These are phyloP conservation scores for Orbilia blumenaviensis DNA, from an alignment of 2,329 filamentous ascomycete genomes.

Conservation along the genomic window DNA sequence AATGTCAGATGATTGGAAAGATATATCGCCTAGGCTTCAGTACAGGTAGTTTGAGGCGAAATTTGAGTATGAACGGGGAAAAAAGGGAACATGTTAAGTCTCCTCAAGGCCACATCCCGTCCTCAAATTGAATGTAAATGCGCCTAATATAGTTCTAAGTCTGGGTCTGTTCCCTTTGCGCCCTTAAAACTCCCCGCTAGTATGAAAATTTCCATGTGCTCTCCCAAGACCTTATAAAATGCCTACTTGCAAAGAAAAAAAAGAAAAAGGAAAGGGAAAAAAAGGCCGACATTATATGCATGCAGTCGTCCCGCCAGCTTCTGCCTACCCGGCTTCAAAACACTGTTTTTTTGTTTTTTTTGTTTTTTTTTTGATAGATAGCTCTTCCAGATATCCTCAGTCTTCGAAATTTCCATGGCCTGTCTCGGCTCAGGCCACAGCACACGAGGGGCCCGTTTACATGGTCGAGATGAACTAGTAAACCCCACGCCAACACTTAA, in stretches of 20 bases:
- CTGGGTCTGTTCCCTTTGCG: slow-evolving; percentile 13
- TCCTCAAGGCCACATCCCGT: slow-evolving; percentile 7
- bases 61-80: slow-evolving; percentile 17
- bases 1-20: slow-evolving; percentile 15
- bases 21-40: slow-evolving; percentile 1
- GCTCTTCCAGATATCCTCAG: slow-evolving; percentile 1
- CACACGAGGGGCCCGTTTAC: slow-evolving; percentile 27
- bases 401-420: slow-evolving; percentile 21
- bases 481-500: slow-evolving; percentile 45
- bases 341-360: no score
- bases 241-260: not conserved
- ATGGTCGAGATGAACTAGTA: slow-evolving; percentile 21
- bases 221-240: slow-evolving; percentile 5
- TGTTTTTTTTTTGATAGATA: slow-evolving; percentile 14
- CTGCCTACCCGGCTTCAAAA: slow-evolving; percentile 32
- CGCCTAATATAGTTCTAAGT: slow-evolving; percentile 21
- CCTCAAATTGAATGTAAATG: not conserved
- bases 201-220: slow-evolving; percentile 45
- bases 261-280: not conserved
- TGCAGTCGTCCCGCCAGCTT: slow-evolving; percentile 38
- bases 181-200: slow-evolving; percentile 18
- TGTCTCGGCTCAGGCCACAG: slow-evolving; percentile 30
- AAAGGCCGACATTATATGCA: slow-evolving; percentile 12
- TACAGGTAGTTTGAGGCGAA: slow-evolving; percentile 25
- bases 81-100: not conserved